Base-by-base conservation (phyloP, 768 basidiomycete genomes). In the Auricularia cornea region DNA sequence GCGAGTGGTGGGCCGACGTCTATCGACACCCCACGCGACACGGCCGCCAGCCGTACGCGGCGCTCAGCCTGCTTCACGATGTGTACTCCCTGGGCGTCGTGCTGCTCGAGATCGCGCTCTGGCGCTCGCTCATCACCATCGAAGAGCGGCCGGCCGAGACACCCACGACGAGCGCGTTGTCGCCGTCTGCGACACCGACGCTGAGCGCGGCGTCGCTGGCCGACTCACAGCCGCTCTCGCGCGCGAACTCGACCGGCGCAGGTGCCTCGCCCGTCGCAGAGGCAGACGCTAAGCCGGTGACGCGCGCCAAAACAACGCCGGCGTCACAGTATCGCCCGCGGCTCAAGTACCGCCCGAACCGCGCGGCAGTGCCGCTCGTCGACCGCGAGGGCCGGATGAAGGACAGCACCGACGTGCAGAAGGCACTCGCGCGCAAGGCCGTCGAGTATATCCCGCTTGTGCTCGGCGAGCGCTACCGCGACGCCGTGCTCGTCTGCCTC, bases 71-170 rank as follows among this genome's bases (percentile, higher is more conserved):
- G 61, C 44, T 62, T 18, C 40, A 62, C 44, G 61, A 62, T 32
- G 32, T 62, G 23, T 62, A 62, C 29, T 29, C 44, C 20, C 61
- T 62, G 18, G 61, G 61, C 23, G 41, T 62, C 23, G 61, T 62
- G 26, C 38, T 62, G 0, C 44, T 62, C n/a, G 61, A 62, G 32
- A 62, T 62, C 26, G 61, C 61, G 28, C 61, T 62, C 40, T 48
- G 61, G 61, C 44, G 52, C 29, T 44, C 61, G 29, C 28, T 62
- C 52, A 41, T 62, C 6, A 26, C 8, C 20, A 30, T 57, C 26
- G 54, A 30, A 26, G 54, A 57, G 30, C 30, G 28, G 16, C 54
- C 12, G 1, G 28, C 30, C 28, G 54, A 57, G 51, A 52, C 20
- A 28, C 51, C 51, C 10, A 29, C 28, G 16, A 23, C 51, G 23